Conservation (phyloP, 2,329 filamentous ascomycete species). For the Pseudopithomyces maydicus region DNA sequence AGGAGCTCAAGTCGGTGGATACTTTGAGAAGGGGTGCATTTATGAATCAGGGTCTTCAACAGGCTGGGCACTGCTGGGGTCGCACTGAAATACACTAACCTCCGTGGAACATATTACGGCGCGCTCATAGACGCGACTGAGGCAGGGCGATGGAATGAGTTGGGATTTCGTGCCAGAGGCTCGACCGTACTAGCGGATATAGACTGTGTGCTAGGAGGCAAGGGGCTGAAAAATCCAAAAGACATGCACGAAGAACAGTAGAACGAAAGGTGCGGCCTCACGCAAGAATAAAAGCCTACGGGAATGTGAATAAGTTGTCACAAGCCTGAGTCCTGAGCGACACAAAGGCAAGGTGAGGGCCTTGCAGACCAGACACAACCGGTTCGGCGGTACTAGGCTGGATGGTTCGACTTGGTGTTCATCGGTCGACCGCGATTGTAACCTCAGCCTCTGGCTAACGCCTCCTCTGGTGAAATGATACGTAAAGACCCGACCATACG, state of each 20-base stretch:
- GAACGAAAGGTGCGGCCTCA: constrained; percentile 19
- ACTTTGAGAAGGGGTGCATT: constrained; percentile 26
- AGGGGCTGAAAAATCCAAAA: constrained; percentile 26
- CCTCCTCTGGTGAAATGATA: constrained; percentile 35
- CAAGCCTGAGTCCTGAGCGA: constrained; percentile 17
- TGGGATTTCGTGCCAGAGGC: constrained; percentile 18
- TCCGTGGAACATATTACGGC: constrained; percentile 38
- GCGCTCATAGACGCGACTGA: constrained; percentile 40
- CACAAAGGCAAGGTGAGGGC: constrained; percentile 21
- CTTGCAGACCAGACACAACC: constrained; percentile 33
- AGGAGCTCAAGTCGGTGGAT: not conserved
- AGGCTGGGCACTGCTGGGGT: constrained; percentile 20
- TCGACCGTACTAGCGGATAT: constrained; percentile 29
- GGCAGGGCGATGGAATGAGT: constrained; percentile 44
- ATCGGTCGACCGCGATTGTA: constrained; percentile 35
- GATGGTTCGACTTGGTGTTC: constrained; percentile 26
- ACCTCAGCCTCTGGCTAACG: constrained; percentile 37
- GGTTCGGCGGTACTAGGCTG: constrained; percentile 19
- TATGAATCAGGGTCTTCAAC: constrained; percentile 37
- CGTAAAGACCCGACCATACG: constrained; percentile 33
- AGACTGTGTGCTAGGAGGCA: constrained; percentile 23
- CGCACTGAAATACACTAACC: constrained; percentile 35
- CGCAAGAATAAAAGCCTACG: constrained; percentile 21
- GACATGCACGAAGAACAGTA: constrained; percentile 15
- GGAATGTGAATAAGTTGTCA: constrained; percentile 16